These are phyloP conservation scores for Gloeopeniophorella convolvens DNA, from an alignment of 768 basidiomycete species.

Conservation along the genomic window DNA sequence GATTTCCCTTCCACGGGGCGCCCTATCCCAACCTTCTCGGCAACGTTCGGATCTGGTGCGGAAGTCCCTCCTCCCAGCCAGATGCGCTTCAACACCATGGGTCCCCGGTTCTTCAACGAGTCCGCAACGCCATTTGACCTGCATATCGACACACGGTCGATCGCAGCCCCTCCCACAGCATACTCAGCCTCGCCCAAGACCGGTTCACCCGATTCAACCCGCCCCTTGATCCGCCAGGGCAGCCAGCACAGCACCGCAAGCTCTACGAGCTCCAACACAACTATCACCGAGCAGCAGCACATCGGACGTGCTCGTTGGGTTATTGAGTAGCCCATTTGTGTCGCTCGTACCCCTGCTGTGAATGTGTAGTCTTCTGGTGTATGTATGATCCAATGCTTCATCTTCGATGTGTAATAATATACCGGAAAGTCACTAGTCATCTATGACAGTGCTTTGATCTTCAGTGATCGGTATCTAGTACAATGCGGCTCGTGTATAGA, in stretches of 20 bases:
- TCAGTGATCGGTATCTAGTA: not conserved
- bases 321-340: slow-evolving; percentile 39
- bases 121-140: slow-evolving; percentile 26
- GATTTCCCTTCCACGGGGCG: slow-evolving; percentile 51
- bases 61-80: slow-evolving; percentile 34
- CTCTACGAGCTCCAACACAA: slow-evolving; percentile 27
- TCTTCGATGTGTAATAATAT: not conserved
- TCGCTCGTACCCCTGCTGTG: not conserved
- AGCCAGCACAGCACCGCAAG: slow-evolving; percentile 39
- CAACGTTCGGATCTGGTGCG: slow-evolving; percentile 29
- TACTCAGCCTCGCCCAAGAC: not conserved
- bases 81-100: slow-evolving; percentile 35
- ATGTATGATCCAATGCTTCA: not conserved
- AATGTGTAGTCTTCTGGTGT: not conserved
- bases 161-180: not conserved
- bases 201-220: not conserved
- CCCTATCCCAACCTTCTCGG: slow-evolving; percentile 51
- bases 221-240: slow-evolving; percentile 28
- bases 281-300: slow-evolving; percentile 11
- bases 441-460: too few species aligned
- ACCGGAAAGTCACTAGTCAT: too few species aligned
- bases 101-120: slow-evolving; percentile 43
- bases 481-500: not conserved
- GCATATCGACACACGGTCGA: slow-evolving; percentile 5
- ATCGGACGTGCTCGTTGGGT: slow-evolving; percentile 41